Conservation (phyloP, 129 eudicot genomes). For the Centaurea solstitialis region DNA sequence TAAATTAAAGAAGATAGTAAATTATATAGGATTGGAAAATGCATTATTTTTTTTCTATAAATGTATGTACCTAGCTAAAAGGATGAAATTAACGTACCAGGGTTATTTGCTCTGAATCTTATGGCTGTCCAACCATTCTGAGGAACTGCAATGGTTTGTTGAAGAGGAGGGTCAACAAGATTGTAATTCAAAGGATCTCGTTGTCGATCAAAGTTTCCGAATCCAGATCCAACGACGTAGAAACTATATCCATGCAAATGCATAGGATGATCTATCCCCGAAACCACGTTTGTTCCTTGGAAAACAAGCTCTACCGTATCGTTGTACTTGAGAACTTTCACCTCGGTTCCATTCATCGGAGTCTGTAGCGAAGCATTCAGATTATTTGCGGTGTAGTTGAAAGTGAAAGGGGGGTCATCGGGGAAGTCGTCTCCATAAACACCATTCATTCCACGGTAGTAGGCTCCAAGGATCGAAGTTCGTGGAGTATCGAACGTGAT, state of each 20-base stretch:
- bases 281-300: conserved; percentile 57
- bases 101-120: conserved; percentile 62
- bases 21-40: too few species aligned
- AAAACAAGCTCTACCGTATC: conserved; percentile 59
- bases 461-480: conserved; percentile 45
- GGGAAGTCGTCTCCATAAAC: conserved; percentile 50
- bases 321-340: conserved; percentile 37
- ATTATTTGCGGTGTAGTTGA: conserved; percentile 44
- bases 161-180: conserved; percentile 69
- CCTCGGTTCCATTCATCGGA: conserved; percentile 42
- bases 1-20: too few species aligned
- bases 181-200: conserved; percentile 53
- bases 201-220: conserved; percentile 55
- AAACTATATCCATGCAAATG: conserved; percentile 74
- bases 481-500: conserved; percentile 36
- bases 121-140: conserved; percentile 66
- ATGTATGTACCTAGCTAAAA: neutral
- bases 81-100: conserved; percentile 33
- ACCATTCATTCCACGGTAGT: conserved; percentile 42
- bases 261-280: conserved; percentile 69
- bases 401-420: conserved; percentile 41
- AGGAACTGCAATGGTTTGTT: conserved; percentile 63
- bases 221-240: conserved; percentile 67
- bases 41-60: too few species aligned
- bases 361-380: conserved; percentile 11